A percentile compares a stretch with the other conserved stretches of the same genome.
Evolutionary conservation across 73 alveolate genomes (phyloP).

Genomic region (Tetrahymena borealis): DNA sequence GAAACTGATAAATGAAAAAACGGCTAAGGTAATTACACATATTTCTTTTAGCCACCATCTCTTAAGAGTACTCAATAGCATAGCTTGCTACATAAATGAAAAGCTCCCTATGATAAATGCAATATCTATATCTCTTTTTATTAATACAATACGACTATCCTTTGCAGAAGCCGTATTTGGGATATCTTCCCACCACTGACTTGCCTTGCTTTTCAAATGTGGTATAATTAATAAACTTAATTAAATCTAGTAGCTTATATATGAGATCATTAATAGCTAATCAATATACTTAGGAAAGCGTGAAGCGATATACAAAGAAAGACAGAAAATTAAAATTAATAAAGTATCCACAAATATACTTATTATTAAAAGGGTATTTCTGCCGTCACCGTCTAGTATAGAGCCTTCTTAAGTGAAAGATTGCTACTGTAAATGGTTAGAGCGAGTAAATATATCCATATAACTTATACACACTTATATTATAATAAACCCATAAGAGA

Average conservation of each 20-base stretch:
- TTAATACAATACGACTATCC: not conserved
- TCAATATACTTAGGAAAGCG: not conserved
- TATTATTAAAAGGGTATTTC: not conserved
- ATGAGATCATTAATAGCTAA: not conserved
- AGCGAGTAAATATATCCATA: not conserved
- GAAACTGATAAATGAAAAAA: not conserved
- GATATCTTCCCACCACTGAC: not conserved
- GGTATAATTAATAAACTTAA: not conserved
- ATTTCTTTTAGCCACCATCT: not conserved
- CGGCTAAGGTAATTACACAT: not conserved
- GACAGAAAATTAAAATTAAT: not conserved
- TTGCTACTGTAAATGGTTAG: not conserved
- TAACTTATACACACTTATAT: not conserved
- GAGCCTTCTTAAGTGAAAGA: not conserved
- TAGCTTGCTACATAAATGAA: not conserved
- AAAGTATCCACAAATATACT: not conserved
- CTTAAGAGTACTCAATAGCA: not conserved
- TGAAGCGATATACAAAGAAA: not conserved
- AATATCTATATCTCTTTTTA: not conserved
- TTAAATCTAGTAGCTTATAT: not conserved
- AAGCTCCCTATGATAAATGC: not conserved
- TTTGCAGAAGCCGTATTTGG: not conserved
- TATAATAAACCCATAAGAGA: not conserved
- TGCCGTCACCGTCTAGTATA: not conserved
- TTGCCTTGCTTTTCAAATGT: not conserved